A percentile compares a stretch with the other conserved stretches of the same genome.
phyloP scores from a whole-genome alignment of 2,329 filamentous ascomycete species.

The Cladophialophora chaetospira region DNA sequence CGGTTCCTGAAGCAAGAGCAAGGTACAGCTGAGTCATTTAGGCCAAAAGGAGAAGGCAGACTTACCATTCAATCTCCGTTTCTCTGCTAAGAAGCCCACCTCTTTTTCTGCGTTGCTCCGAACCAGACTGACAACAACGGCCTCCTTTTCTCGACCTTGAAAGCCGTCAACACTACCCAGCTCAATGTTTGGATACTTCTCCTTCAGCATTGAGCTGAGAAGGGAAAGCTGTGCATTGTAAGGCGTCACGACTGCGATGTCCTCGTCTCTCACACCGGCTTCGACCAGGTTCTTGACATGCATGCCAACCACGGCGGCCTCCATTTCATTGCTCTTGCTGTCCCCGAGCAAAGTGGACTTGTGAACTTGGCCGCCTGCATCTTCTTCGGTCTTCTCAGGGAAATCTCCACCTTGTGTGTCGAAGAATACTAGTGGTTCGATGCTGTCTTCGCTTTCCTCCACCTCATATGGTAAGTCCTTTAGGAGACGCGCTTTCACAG shows the following conservation, averaged over 20 bases:
- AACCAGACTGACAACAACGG: slow-evolving; percentile 89
- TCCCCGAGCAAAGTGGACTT: slow-evolving; percentile 62
- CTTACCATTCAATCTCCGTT: slow-evolving; percentile 86
- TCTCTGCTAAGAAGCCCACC: slow-evolving; percentile 91
- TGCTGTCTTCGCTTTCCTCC: slow-evolving; percentile 79
- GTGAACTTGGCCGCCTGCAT: slow-evolving; percentile 55
- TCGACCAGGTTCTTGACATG: slow-evolving; percentile 77
- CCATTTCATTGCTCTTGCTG: slow-evolving; percentile 90
- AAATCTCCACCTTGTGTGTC: slow-evolving; percentile 96
- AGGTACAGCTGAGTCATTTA: no score
- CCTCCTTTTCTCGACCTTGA: slow-evolving; percentile 95
- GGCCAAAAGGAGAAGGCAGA: slow-evolving; percentile 26
- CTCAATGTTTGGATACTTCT: slow-evolving; percentile 80
- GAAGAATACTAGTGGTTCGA: slow-evolving; percentile 85
- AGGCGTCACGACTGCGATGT: slow-evolving; percentile 91
- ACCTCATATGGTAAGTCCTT: slow-evolving; percentile 77
- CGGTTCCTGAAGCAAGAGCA: background rate
- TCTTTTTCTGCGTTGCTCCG: slow-evolving; percentile 84
- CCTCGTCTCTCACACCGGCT: slow-evolving; percentile 75
- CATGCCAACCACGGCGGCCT: slow-evolving; percentile 75
- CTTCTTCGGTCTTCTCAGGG: slow-evolving; percentile 77
- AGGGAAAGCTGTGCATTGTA: slow-evolving; percentile 93
- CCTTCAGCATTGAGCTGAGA: slow-evolving; percentile 74
- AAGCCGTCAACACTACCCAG: slow-evolving; percentile 97
- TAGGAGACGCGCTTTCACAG: slow-evolving; percentile 73